Evolutionary conservation across 345 rosid genomes (phyloP).

Genomic region (Gossypium mustelinum): DNA sequence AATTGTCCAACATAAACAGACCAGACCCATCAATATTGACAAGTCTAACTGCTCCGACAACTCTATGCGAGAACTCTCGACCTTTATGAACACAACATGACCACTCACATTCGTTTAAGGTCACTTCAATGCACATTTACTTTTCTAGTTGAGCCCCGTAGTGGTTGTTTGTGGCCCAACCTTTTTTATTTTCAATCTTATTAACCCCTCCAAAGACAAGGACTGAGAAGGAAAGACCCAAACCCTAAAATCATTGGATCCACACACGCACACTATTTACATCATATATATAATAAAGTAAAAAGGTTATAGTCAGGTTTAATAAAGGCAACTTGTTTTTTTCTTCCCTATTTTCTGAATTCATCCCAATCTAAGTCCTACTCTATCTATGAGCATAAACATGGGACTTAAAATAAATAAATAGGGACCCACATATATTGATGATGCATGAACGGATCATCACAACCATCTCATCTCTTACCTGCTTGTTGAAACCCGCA

Average conservation of each 20-base stretch:
- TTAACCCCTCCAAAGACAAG: neutral
- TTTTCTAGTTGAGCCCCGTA: slow-evolving; percentile 25
- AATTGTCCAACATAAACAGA: neutral
- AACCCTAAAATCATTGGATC: slow-evolving; percentile 38
- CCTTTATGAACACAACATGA: slow-evolving; percentile 28
- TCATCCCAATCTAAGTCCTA: slow-evolving; percentile 32
- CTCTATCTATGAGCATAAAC: slow-evolving; percentile 31
- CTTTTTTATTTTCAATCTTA: neutral
- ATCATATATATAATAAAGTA: slow-evolving; percentile 10
- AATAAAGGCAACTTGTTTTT: slow-evolving; percentile 11
- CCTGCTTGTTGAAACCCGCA: neutral
- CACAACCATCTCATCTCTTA: slow-evolving; percentile 23
- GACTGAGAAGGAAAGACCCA: slow-evolving; percentile 3
- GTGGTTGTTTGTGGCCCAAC: slow-evolving; percentile 35
- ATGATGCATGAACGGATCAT: slow-evolving; percentile 17
- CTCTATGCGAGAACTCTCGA: slow-evolving; percentile 22
- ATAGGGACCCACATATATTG: neutral
- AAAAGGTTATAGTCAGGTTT: slow-evolving; percentile 27
- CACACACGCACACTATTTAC: slow-evolving; percentile 24
- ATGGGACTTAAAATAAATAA: slow-evolving; percentile 8
- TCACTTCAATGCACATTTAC: slow-evolving; percentile 26
- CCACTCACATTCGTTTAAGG: slow-evolving; percentile 25
- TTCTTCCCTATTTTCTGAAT: neutral
- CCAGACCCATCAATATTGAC: neutral
- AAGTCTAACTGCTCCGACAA: slow-evolving; percentile 17